phyloP scores from a whole-genome alignment of 179 eudicot genomes.

The Actinidia chinensis region DNA sequence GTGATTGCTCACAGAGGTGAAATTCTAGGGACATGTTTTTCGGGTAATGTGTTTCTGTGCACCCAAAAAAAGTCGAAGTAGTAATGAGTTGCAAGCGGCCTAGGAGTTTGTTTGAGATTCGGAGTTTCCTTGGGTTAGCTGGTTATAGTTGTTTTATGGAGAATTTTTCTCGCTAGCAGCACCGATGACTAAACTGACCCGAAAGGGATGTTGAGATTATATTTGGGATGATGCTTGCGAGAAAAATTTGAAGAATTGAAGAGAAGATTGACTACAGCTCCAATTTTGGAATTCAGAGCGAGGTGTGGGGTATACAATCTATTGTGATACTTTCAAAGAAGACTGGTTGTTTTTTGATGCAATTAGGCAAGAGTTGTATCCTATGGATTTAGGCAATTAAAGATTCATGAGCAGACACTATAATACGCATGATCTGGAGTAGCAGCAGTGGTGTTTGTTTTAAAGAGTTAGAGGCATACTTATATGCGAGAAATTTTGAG shows the following conservation, averaged over 20 bases:
- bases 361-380: background rate
- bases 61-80: background rate
- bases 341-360: too few species aligned
- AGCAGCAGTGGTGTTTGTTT: background rate
- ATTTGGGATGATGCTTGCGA: background rate
- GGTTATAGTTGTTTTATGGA: background rate
- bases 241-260: background rate
- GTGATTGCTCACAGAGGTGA: too few species aligned
- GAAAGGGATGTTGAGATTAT: background rate
- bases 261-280: background rate
- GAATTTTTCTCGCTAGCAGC: background rate
- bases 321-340: too few species aligned
- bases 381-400: background rate
- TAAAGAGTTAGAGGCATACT: too few species aligned
- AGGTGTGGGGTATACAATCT: background rate
- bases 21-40: too few species aligned
- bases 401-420: background rate
- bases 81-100: background rate
- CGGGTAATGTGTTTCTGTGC: too few species aligned
- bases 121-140: conserved; percentile 1
- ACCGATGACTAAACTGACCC: background rate
- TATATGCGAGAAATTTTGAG: background rate
- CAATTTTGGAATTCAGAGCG: background rate
- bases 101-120: too few species aligned
- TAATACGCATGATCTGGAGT: background rate